Base-by-base conservation (phyloP, 2,329 filamentous ascomycete genomes). In the Venturia aucupariae region DNA sequence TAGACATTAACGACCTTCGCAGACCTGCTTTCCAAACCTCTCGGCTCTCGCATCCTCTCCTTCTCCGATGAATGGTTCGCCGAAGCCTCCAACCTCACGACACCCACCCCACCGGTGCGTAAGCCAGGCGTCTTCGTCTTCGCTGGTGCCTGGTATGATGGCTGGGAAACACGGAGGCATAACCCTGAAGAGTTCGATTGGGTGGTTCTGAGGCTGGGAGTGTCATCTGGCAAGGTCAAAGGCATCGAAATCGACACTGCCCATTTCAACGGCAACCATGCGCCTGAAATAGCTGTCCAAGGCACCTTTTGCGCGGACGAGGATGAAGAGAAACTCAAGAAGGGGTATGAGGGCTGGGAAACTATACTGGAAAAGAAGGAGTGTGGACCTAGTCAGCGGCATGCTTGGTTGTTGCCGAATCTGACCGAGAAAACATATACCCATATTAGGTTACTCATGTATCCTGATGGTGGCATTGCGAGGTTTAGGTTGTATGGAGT, bases 251-350 rank as follows among this genome's bases (percentile, higher is more conserved):
- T 93, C 67, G 89, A 93, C 76, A 93, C 90, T 2, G 85, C 88
- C 61, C 90, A 87, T 78, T 94, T 93, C 81, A 86, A 83, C 66
- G 90, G 90, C 66, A 93, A 93, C 77, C 87, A 93, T 72, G 90
- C 90, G 7, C 90, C 90, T 0, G 87, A 86, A 68, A 85, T 92
- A 71, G 90, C 86, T 0, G 87, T 94, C 22, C 86, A 93, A 73
- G 90, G 88, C 57, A 91, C 90, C 76, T 65, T 70, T 22, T 84
- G 80, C 68, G 78, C 80, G 27, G 79, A 84, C 68, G 86, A 65
- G 17, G 64, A 65, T 42, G 60, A 62, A 30, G 51, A 39, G 17
- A 48, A 46, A 13, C 22, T 44, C 19, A 60, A 46, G 19, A 51
- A 35, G 8, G 61, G 32, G 2, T 65, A n/a, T 30, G 48, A 48